These are phyloP conservation scores for Sporothrix dimorphospora DNA, from an alignment of 2,329 filamentous ascomycete species.

Conservation along the genomic window DNA sequence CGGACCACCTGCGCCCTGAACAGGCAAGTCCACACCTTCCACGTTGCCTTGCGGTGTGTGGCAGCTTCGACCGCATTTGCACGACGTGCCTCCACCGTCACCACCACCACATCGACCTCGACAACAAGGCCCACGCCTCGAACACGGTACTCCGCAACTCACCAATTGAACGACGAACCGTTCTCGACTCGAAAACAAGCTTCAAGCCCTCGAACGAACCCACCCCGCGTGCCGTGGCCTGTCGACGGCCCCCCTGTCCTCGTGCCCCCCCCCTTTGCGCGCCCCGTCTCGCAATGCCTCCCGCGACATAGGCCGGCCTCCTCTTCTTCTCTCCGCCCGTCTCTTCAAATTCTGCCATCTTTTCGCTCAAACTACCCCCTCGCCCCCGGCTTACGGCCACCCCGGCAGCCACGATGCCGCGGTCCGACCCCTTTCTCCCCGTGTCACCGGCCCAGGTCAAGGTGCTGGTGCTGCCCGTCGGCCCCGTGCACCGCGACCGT, in stretches of 20 bases:
- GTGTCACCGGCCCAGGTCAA: conserved; percentile 89
- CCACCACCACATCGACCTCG: not conserved
- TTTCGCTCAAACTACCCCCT: not conserved
- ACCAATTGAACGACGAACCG: not conserved
- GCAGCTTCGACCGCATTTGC: conserved; percentile 13
- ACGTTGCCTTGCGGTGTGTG: conserved; percentile 20
- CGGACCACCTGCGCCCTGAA: conserved; percentile 15
- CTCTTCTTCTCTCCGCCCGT: not conserved
- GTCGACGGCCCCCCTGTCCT: not conserved
- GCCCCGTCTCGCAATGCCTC: conserved; percentile 25
- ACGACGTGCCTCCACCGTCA: conserved; percentile 19
- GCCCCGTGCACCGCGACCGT: conserved; percentile 78
- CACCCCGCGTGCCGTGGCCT: not conserved
- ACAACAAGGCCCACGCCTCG: not conserved
- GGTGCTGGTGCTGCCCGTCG: conserved; percentile 83
- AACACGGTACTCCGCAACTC: no score
- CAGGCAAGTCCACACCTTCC: conserved; percentile 23
- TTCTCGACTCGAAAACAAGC: not conserved
- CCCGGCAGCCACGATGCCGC: conserved; percentile 31
- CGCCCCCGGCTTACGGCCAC: not conserved
- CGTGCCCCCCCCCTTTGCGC: conserved; percentile 8
- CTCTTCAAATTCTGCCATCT: not conserved
- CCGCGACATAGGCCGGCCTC: conserved; percentile 10
- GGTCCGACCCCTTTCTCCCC: conserved; percentile 82
- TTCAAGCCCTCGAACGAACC: not conserved